A percentile compares a stretch with the other conserved stretches of the same genome.
These are phyloP conservation scores for Haematococcus lacustris DNA, from an alignment of 139 green algal species.

Conservation along the genomic window DNA sequence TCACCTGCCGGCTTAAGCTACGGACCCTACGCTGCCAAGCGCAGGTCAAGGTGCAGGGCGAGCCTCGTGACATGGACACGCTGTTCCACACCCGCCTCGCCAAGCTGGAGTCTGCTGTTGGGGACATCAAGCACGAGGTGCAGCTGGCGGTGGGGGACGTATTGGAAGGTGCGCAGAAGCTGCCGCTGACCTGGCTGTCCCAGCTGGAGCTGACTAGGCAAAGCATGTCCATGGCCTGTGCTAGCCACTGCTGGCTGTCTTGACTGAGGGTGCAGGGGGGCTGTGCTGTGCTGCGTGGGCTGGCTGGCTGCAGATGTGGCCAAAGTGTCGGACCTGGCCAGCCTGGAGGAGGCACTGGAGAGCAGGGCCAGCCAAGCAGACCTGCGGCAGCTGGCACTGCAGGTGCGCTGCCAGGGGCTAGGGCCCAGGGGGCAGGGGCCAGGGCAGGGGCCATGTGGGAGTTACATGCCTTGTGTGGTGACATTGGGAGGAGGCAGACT, in stretches of 20 bases:
- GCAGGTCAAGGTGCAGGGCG: slow-evolving; percentile 8
- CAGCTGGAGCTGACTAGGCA: not conserved
- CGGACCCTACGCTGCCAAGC: too few species aligned
- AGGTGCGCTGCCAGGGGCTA: too few species aligned
- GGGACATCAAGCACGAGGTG: slow-evolving; percentile 12
- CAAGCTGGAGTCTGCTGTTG: slow-evolving; percentile 19
- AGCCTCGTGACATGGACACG: slow-evolving; percentile 35
- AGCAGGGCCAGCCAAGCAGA: slow-evolving; percentile 4
- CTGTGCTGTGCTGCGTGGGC: not conserved
- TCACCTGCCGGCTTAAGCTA: too few species aligned
- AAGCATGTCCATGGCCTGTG: not conserved
- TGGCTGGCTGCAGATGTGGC: slow-evolving; percentile 14
- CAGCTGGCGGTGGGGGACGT: slow-evolving; percentile 10
- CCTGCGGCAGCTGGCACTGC: slow-evolving; percentile 25
- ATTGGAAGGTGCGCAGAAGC: slow-evolving; percentile 22
- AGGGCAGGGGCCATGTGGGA: too few species aligned
- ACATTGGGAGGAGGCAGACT: too few species aligned
- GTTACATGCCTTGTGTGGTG: too few species aligned
- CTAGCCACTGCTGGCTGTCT: not conserved
- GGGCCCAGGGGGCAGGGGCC: too few species aligned
- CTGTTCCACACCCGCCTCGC: slow-evolving; percentile 34
- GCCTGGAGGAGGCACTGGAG: slow-evolving; percentile 18
- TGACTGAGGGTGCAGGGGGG: not conserved
- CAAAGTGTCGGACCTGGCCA: slow-evolving; percentile 20
- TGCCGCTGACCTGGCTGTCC: not conserved